Conservation (phyloP, 2,329 filamentous ascomycete genomes). For the Bertia moriformis region DNA sequence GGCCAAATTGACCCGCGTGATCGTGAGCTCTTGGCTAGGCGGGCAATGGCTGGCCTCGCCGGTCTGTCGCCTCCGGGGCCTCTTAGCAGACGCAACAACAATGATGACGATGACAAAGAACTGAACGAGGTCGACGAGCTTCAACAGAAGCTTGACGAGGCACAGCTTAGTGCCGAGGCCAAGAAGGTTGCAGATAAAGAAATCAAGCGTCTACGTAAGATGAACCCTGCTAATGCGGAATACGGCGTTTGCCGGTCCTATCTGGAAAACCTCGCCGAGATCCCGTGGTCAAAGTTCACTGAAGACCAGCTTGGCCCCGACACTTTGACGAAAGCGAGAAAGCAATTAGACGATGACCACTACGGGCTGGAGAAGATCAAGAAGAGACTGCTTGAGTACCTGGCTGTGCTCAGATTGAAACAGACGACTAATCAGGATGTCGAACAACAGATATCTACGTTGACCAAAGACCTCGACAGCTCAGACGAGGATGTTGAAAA, state of each 20-base stretch:
- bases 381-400: conserved; percentile 85
- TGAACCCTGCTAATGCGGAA: conserved; percentile 90
- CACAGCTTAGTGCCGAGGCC: conserved; percentile 69
- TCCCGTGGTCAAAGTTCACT: conserved; percentile 77
- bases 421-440: conserved; percentile 76
- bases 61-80: conserved; percentile 22
- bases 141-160: conserved; percentile 71
- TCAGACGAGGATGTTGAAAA: conserved; percentile 15
- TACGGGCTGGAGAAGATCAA: conserved; percentile 96
- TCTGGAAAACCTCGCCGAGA: conserved; percentile 82
- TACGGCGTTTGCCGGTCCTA: conserved; percentile 90
- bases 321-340: conserved; percentile 64
- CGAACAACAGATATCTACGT: conserved; percentile 42
- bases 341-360: conserved; percentile 89
- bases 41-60: conserved; percentile 24
- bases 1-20: conserved; percentile 19
- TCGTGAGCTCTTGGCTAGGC: conserved; percentile 10
- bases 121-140: conserved; percentile 82
- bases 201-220: conserved; percentile 75
- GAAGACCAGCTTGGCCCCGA: conserved; percentile 73
- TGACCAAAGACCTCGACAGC: conserved; percentile 5
- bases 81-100: conserved; percentile 29
- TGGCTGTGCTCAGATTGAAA: conserved; percentile 91
- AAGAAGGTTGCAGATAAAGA: conserved; percentile 84
- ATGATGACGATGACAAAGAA: conserved; percentile 64